Evolutionary conservation across 2,329 filamentous ascomycete genomes (phyloP).

Genomic region (Cordyceps cicadae): DNA sequence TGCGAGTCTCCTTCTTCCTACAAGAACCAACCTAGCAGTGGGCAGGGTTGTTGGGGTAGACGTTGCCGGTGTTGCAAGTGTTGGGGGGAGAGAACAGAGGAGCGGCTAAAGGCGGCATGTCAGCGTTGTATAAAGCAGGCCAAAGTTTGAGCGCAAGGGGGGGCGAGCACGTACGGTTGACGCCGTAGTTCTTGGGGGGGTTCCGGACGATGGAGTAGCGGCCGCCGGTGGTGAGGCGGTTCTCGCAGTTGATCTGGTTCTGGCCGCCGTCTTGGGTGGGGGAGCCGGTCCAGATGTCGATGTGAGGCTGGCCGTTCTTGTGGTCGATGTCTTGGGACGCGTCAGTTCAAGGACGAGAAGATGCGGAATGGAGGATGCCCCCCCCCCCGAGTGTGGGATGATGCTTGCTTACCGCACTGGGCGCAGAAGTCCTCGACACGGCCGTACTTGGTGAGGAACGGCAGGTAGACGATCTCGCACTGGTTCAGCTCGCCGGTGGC

Average conservation of each 20-base stretch:
- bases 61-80: slow-evolving; percentile 17
- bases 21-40: slow-evolving; percentile 14
- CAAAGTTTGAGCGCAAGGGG: not conserved
- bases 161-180: slow-evolving; percentile 13
- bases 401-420: slow-evolving; percentile 15
- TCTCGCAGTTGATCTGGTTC: slow-evolving; percentile 17
- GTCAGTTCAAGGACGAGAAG: not conserved
- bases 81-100: slow-evolving; percentile 16
- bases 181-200: slow-evolving; percentile 17
- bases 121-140: not conserved
- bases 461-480: slow-evolving; percentile 18
- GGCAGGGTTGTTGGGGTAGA: slow-evolving; percentile 18
- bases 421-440: slow-evolving; percentile 16
- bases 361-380: too few species aligned
- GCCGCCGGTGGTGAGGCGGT: slow-evolving; percentile 15
- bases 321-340: slow-evolving; percentile 4
- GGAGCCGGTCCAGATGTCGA: slow-evolving; percentile 18
- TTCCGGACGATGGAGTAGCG: slow-evolving; percentile 17
- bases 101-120: slow-evolving; percentile 8
- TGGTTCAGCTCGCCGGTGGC: slow-evolving; percentile 16
- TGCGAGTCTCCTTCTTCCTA: not conserved
- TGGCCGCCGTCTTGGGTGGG: slow-evolving; percentile 14
- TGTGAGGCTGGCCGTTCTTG: slow-evolving; percentile 15
- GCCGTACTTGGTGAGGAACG: slow-evolving; percentile 17
- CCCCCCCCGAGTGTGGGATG: not conserved